A percentile compares a stretch with the other conserved stretches of the same genome.
Conservation (phyloP, 345 rosid species). For the Heritiera fomes region DNA sequence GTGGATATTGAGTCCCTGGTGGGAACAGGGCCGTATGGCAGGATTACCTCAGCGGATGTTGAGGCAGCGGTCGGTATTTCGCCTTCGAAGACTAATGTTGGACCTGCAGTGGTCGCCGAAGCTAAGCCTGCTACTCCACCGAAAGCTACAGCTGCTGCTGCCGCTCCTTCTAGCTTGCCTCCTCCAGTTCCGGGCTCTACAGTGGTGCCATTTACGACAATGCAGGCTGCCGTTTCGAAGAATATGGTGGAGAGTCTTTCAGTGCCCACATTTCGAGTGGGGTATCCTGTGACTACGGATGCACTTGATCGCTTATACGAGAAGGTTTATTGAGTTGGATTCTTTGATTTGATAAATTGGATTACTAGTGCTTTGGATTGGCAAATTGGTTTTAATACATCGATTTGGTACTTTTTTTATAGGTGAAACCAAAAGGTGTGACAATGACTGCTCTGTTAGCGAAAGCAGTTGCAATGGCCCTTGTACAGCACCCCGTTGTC, state of each 20-base stretch:
- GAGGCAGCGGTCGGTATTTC: slow-evolving; percentile 76
- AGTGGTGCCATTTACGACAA: slow-evolving; percentile 79
- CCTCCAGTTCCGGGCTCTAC: slow-evolving; percentile 67
- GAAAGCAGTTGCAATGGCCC: slow-evolving; percentile 94
- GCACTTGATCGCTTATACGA: slow-evolving; percentile 81
- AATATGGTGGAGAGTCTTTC: slow-evolving; percentile 87
- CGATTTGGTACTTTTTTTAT: slow-evolving; percentile 18
- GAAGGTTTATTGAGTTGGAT: slow-evolving; percentile 54
- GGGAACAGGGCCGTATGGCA: slow-evolving; percentile 79
- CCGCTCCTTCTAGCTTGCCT: slow-evolving; percentile 28
- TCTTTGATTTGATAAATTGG: neutral
- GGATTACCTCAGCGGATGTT: slow-evolving; percentile 74
- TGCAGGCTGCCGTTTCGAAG: slow-evolving; percentile 86
- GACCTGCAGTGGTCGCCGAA: slow-evolving; percentile 25
- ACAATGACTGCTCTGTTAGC: slow-evolving; percentile 94
- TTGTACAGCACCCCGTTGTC: slow-evolving; percentile 90
- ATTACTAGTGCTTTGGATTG: neutral
- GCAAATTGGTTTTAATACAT: neutral
- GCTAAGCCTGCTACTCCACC: slow-evolving; percentile 35
- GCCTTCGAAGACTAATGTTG: slow-evolving; percentile 46
- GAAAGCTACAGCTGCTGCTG: slow-evolving; percentile 35
- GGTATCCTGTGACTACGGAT: slow-evolving; percentile 76
- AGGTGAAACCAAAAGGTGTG: slow-evolving; percentile 96
- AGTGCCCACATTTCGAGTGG: slow-evolving; percentile 90
- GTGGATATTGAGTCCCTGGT: slow-evolving; percentile 65